Base-by-base conservation (phyloP, 495 filamentous ascomycete genomes). In the Xylaria scruposa region DNA sequence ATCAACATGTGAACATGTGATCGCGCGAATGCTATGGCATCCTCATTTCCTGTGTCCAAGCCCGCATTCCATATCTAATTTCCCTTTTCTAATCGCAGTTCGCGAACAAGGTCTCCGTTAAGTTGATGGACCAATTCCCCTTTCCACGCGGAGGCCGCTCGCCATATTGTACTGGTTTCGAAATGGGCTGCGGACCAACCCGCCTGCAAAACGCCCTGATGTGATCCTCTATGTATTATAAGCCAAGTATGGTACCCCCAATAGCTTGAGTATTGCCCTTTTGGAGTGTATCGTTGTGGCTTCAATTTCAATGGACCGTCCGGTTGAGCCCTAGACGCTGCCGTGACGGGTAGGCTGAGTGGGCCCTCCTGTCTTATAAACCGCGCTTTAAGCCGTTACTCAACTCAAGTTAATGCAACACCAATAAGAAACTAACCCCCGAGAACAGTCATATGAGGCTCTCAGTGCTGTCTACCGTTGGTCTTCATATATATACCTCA, bases 181-280 rank as follows among this genome's bases (percentile, higher is more conserved):
- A 67, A 36, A 26, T 3, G 19, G 29, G 40, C 31, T n/a, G 29
- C 29, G 17, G 31, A 1, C 31, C 26, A 21, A 15, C 29, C 63
- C 46, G 15, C n/a, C 17, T 46, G 63, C 29, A 33, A 40, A 51
- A 65, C 44, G 42, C 63, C 46, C 63, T 36, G 31, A 17, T 42
- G 49, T 42, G 33, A 56, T 56, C 19, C 31, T 67, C 33, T 56
- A 54, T 67, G 65, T 54, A 19, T 67, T 29, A 26, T 44, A 42
- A 51, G 12, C 33, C 38, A 29, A n/a, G 31, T 13, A 36, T 15
- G 19, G 29, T n/a, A 21, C 46, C n/a, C 31, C 31, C 24, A 12
- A 53, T 36, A 13, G 58, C 46, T 53, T n/a, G 26, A 40, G 46
- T 53, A 38, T 4, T 53, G 15, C 38, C 46, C 8, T 9, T 29